Percentiles rank a stretch among this genome's conserved stretches.
Evolutionary conservation across 352 stramenopile genomes (phyloP).

Genomic region (Phytophthora brassicae): DNA sequence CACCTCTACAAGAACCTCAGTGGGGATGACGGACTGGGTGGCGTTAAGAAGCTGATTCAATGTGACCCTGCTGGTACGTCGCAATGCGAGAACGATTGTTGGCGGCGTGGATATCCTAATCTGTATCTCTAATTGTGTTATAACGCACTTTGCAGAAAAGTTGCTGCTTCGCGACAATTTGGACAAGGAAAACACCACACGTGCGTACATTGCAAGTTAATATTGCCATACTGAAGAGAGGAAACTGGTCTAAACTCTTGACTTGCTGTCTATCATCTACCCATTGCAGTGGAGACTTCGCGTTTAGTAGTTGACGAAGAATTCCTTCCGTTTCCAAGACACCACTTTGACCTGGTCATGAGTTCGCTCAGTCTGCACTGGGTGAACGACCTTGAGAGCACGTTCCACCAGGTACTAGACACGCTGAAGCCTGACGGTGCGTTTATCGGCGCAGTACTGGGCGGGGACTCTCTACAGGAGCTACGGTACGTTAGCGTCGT

Average conservation of each 20-base stretch:
- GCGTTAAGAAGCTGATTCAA: conserved; percentile 78
- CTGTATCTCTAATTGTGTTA: neutral
- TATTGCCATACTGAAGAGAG: neutral
- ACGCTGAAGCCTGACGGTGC: conserved; percentile 96
- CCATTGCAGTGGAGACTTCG: conserved; percentile 59
- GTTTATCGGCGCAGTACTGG: conserved; percentile 96
- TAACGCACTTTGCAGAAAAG: conserved; percentile 40
- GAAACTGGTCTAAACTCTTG: neutral
- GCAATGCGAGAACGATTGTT: neutral
- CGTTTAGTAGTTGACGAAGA: conserved; percentile 91
- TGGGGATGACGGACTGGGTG: conserved; percentile 66
- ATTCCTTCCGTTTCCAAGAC: conserved; percentile 93
- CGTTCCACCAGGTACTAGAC: conserved; percentile 74
- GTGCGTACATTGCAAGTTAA: conserved; percentile 12
- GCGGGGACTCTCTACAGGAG: conserved; percentile 95
- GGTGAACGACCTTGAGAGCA: conserved; percentile 95
- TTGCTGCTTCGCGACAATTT: conserved; percentile 67
- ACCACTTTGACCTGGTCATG: conserved; percentile 97
- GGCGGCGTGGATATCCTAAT: too few species aligned
- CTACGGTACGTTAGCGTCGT: conserved; percentile 63
- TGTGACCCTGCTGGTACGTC: conserved; percentile 65
- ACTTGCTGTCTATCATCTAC: conserved; percentile 2
- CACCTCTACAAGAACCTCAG: conserved; percentile 85
- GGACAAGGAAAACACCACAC: conserved; percentile 25
- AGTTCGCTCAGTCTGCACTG: conserved; percentile 95